phyloP scores from a whole-genome alignment of 2,329 filamentous ascomycete species.

The Aspergillus terreus region DNA sequence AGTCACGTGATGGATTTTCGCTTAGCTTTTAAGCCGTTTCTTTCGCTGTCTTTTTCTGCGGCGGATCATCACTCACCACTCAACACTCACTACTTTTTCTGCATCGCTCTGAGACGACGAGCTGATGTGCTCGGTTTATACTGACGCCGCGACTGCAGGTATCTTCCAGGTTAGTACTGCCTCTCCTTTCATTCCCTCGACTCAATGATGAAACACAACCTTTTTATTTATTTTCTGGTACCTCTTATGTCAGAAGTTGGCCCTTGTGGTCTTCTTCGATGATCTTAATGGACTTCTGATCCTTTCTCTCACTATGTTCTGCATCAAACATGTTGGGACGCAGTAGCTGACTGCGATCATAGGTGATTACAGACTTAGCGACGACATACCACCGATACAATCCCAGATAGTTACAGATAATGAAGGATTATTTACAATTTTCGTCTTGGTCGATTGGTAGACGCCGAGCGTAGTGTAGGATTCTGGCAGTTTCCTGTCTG shows the following conservation, averaged over 20 bases:
- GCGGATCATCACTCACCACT: not conserved
- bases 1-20: constrained; percentile 1
- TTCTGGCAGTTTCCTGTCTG: too few relatives aligned
- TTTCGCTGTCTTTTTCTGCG: constrained; percentile 1
- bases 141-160: not conserved
- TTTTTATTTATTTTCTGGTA: constrained; percentile 76
- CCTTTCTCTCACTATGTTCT: not conserved
- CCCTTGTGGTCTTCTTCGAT: constrained; percentile 53
- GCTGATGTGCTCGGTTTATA: not conserved
- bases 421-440: too few relatives aligned
- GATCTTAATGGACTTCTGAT: constrained; percentile 88
- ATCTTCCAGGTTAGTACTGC: constrained; percentile 22
- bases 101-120: not conserved
- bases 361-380: not conserved
- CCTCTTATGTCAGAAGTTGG: constrained; percentile 84
- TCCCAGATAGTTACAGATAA: too few relatives aligned
- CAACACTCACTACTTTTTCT: not conserved
- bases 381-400: too few relatives aligned
- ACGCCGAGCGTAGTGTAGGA: too few relatives aligned
- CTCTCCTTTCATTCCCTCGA: constrained; percentile 22
- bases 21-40: constrained; percentile 1
- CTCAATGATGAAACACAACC: constrained; percentile 70
- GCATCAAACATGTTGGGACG: constrained; percentile 5
- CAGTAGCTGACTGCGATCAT: constrained; percentile 10
- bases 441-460: too few relatives aligned